Evolutionary conservation across 345 rosid genomes (phyloP), one percentile per base, ranked within the genome.

Genomic region (Anacardium occidentale): DNA sequence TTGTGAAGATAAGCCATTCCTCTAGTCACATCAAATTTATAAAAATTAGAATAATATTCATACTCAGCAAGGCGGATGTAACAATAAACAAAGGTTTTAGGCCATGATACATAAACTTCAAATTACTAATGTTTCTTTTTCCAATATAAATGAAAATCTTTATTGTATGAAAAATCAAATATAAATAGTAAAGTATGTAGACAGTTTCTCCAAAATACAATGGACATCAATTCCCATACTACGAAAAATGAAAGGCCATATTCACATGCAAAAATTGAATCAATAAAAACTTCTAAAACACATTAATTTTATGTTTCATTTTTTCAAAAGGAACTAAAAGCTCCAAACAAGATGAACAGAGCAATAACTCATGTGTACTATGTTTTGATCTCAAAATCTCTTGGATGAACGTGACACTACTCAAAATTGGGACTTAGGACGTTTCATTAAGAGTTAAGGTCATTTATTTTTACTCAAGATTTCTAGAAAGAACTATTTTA

Each of bases 1-100:
- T 87, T 95, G 80, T 95, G 99, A 75, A 95, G 94, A 87, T 89
- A 95, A 32, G 99, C 92, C 96, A 95, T 92, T 73, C 99, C 99
- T 80, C 99, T 95, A 91, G 44, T 68, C 62, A 76, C 67, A 74
- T 26, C 50, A 50, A 60, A 59, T 61, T 70, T 24, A 72, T 50
- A 73, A 40, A 66, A 15, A 56, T 77, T 56, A 81, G 85, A 52
- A 74, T 32, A 26, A 52, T 17, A 55, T 54, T 70, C 58, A 17
- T n/a, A 74, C 60, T 50, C 26, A 63, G 37, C 29, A 14, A 58
- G 52, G 45, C 66, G 48, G 18, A 42, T 11, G 26, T 26, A 22
- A 10, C 10, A 73, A 21, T 20, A 25, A 47, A 37, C 15, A 68
- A 74, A 58, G 47, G 15, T 58, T 69, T 71, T 52, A 48, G 42